A percentile compares a stretch with the other conserved stretches of the same genome.
These are phyloP conservation scores for Aspergillus costaricaensis DNA, from an alignment of 2,329 filamentous ascomycete species.

Conservation along the genomic window DNA sequence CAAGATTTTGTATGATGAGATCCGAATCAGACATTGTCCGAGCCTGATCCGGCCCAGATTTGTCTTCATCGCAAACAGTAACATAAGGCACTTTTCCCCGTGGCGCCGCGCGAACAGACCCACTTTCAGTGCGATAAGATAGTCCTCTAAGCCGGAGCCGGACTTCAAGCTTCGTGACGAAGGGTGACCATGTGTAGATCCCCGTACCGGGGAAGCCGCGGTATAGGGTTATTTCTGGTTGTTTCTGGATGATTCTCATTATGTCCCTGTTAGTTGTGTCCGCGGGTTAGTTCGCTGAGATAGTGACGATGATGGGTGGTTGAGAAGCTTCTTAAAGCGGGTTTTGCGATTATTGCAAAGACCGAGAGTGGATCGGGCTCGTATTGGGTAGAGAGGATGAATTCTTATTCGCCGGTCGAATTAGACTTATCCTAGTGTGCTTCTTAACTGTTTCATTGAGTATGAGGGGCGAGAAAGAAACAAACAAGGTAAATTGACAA, in stretches of 20 bases:
- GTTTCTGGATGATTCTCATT: neutral
- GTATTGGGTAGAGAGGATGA: too few relatives aligned
- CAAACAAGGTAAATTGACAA: too few relatives aligned
- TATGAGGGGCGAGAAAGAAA: too few relatives aligned
- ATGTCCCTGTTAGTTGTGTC: neutral
- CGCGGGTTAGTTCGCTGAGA: neutral
- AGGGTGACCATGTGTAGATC: slow-evolving; percentile 61
- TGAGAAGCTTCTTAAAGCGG: neutral
- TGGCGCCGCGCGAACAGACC: slow-evolving; percentile 52
- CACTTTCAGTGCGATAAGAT: slow-evolving; percentile 49
- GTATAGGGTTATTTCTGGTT: slow-evolving; percentile 44
- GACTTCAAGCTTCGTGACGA: slow-evolving; percentile 63
- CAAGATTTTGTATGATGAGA: slow-evolving; percentile 55
- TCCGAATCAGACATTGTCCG: slow-evolving; percentile 53
- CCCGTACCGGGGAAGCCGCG: slow-evolving; percentile 51
- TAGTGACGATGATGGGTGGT: neutral
- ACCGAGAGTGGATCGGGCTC: neutral
- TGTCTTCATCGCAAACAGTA: slow-evolving; percentile 26
- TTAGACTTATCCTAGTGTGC: too few relatives aligned
- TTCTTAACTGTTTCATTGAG: too few relatives aligned
- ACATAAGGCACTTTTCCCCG: slow-evolving; percentile 65
- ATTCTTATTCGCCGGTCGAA: too few relatives aligned
- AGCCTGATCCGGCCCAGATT: neutral
- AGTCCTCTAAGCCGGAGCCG: slow-evolving; percentile 58
- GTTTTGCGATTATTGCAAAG: neutral